These are phyloP conservation scores for Phytopythium cucurbitacearum DNA, from an alignment of 352 stramenopile species.

Conservation along the genomic window DNA sequence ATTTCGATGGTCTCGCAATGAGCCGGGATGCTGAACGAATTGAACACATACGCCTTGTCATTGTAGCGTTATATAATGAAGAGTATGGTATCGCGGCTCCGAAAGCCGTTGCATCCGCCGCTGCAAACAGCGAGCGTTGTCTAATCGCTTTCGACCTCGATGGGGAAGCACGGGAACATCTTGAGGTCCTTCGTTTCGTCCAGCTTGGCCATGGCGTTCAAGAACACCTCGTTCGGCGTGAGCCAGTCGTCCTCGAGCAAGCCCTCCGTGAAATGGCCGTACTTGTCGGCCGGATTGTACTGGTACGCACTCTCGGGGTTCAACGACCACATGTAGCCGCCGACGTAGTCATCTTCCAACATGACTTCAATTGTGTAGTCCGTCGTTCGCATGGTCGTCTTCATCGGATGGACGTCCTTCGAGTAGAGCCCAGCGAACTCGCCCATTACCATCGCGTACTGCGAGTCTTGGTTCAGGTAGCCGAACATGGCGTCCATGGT, in stretches of 20 bases:
- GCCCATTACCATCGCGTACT: conserved; percentile 52
- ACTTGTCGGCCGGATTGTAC: conserved; percentile 64
- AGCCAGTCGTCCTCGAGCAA: conserved; percentile 68
- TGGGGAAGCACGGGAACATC: conserved; percentile 64
- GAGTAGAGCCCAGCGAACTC: conserved; percentile 67
- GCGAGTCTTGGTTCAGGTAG: conserved; percentile 42
- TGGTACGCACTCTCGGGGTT: conserved; percentile 77
- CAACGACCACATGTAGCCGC: conserved; percentile 79
- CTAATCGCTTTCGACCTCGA: conserved; percentile 17
- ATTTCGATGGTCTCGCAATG: too few relatives aligned
- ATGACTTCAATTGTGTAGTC: conserved; percentile 69
- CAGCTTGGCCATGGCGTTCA: conserved; percentile 48
- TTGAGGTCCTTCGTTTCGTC: conserved; percentile 50
- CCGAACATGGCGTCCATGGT: conserved; percentile 75
- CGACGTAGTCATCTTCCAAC: conserved; percentile 43
- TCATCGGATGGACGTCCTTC: conserved; percentile 41
- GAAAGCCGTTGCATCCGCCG: too few relatives aligned
- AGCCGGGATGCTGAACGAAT: too few relatives aligned
- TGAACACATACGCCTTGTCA: too few relatives aligned
- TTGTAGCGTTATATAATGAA: too few relatives aligned
- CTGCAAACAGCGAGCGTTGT: too few relatives aligned
- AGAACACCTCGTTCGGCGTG: conserved; percentile 55
- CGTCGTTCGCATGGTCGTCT: conserved; percentile 59
- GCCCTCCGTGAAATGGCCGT: conserved; percentile 57
- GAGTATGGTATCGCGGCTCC: too few relatives aligned